Conservation (phyloP, 371 early-diverging fungal genomes). For the Conidiobolus incongruus region DNA sequence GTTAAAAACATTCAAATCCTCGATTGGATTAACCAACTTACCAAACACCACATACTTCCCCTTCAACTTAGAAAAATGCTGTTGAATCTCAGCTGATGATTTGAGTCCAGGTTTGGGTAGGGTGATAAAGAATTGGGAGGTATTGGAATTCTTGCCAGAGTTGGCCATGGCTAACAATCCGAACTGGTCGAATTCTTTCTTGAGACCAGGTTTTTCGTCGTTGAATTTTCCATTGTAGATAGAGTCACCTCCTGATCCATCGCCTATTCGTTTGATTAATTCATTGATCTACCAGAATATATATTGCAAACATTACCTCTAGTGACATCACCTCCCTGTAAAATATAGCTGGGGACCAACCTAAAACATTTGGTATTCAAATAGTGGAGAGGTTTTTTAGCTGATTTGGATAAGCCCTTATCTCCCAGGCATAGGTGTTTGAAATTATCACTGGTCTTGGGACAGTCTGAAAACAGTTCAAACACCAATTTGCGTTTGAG, state of each 20-base stretch:
- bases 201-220: constrained; percentile 38
- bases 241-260: constrained; percentile 56
- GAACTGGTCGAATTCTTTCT: constrained; percentile 15
- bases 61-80: constrained; percentile 66
- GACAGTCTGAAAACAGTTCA: constrained; percentile 21
- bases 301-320: constrained; percentile 16
- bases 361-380: constrained; percentile 18
- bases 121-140: constrained; percentile 24
- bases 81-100: neutral
- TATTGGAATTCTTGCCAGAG: constrained; percentile 58
- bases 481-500: constrained; percentile 22
- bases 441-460: constrained; percentile 39
- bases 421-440: constrained; percentile 22
- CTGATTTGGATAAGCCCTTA: constrained; percentile 15
- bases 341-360: constrained; percentile 29
- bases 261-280: too few species aligned
- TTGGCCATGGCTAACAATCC: constrained; percentile 67
- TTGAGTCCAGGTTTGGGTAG: constrained; percentile 6
- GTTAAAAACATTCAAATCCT: too few species aligned
- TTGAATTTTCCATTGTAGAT: constrained; percentile 43
- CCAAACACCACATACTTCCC: constrained; percentile 99
- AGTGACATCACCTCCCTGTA: constrained; percentile 69
- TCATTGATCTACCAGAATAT: too few species aligned
- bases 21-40: too few species aligned
- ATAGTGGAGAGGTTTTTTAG: constrained; percentile 24